A percentile compares a stretch with the other conserved stretches of the same genome.
These are phyloP conservation scores for Ceratobasidium sp. DNA, from an alignment of 1,284 basidiomycete species.

Conservation along the genomic window DNA sequence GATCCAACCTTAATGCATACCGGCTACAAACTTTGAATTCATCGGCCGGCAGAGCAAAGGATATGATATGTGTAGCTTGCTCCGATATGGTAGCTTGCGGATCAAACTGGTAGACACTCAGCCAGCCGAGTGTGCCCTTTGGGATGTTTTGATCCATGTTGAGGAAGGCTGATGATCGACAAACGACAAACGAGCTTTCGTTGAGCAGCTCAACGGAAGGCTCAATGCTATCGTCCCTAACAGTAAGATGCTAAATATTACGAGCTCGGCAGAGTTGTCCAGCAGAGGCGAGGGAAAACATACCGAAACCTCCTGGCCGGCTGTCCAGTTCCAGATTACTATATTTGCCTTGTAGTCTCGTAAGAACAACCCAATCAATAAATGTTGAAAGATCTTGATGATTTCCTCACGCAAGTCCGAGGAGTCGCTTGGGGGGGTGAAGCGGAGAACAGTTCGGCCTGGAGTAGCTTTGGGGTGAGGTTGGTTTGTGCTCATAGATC, in stretches of 20 bases:
- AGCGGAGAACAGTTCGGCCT: neutral
- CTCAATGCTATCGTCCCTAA: neutral
- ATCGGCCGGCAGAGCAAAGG: conserved; percentile 11
- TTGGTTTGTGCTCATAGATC: neutral
- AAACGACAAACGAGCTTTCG: conserved; percentile 15
- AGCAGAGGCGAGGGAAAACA: neutral
- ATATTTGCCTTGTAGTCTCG: neutral
- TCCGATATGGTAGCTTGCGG: neutral
- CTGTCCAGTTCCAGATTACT: conserved; percentile 30
- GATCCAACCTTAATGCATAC: neutral
- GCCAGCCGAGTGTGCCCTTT: neutral
- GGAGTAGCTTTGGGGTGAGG: neutral
- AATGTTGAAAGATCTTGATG: neutral
- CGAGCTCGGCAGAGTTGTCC: neutral
- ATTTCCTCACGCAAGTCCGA: neutral
- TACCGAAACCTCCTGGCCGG: conserved; percentile 12
- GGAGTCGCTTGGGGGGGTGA: neutral
- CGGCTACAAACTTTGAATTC: neutral
- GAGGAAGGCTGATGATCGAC: neutral
- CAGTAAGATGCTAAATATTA: neutral
- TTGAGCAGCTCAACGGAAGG: neutral
- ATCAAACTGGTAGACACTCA: conserved; percentile 16
- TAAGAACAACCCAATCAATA: neutral
- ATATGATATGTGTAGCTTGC: neutral
- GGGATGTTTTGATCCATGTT: neutral